Base-by-base conservation (phyloP, 2,329 filamentous ascomycete genomes). In the Pestalotiopsis sp. region DNA sequence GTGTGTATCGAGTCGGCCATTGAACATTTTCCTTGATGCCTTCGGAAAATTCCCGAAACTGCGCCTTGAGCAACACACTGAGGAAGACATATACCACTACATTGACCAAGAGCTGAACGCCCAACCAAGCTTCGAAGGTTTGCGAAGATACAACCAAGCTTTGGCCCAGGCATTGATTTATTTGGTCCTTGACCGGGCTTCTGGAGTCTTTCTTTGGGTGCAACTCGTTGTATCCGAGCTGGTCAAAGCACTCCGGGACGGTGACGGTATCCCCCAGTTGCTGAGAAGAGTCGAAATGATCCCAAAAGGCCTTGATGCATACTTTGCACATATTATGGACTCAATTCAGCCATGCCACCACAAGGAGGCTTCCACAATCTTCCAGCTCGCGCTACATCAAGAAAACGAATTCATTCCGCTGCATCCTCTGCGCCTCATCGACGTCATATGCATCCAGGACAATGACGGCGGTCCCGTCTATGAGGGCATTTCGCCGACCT, bases 381-480 rank as follows among this genome's bases (percentile, higher is more conserved):
- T 59, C 3, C 57, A 59, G 17, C 12, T 59, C 4, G 57, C 57
- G 4, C 57, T 59, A 0, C 20, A 59, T n/a, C 4, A 59, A 1
- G 57, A 59, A 0, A 4, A 2, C 27, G 25, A 25, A 1, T 59
- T 59, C 57, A 59, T 3, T 1, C 1, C 12, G 7, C 12, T 59
- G 1, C 57, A 14, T 11, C 4, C 25, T 17, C 25, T 59, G 2
- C 57, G 57, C 13, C 27, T 59, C 2, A 12, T 59, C 7, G 57
- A 59, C 5, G 11, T 59, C 5, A 13, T 31, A 1, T n/a, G 27
- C 4, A 59, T 25, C 12, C 23, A 59, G 13, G 57, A 5, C 23
- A 27, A 2, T 2, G 14, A 7, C 5, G 11, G 11, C 7, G 2
- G 6, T 14, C 4, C 1, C 12, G 1, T 9, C 1, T 9, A 4